Percentiles rank a stretch among this genome's conserved stretches.
Evolutionary conservation across 106 monocot genomes (phyloP).

Genomic region (Phalaenopsis equestris): DNA sequence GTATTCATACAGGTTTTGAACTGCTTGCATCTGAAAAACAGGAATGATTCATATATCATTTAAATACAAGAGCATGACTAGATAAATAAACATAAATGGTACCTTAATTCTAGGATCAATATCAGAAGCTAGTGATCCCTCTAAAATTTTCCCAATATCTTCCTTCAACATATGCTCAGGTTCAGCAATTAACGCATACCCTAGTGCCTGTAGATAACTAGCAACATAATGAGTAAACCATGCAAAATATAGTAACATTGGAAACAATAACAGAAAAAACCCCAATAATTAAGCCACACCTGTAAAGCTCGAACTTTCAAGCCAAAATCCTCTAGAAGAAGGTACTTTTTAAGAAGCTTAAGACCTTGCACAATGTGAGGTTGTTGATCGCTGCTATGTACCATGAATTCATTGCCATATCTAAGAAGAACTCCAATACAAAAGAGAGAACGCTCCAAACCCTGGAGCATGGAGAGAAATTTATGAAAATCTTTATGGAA

Average conservation of each 20-base stretch:
- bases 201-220: slow-evolving; percentile 59
- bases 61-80: slow-evolving; percentile 1
- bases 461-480: slow-evolving; percentile 39
- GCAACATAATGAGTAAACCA: not conserved
- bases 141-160: slow-evolving; percentile 68
- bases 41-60: slow-evolving; percentile 6
- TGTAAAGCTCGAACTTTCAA: slow-evolving; percentile 92
- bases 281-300: slow-evolving; percentile 22
- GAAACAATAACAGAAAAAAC: slow-evolving; percentile 1
- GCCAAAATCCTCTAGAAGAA: slow-evolving; percentile 70
- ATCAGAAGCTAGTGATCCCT: slow-evolving; percentile 59
- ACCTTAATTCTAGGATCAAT: slow-evolving; percentile 79
- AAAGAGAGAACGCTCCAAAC: slow-evolving; percentile 82
- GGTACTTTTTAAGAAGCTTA: slow-evolving; percentile 56
- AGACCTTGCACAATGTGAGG: slow-evolving; percentile 43
- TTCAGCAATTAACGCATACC: slow-evolving; percentile 74
- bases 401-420: slow-evolving; percentile 63
- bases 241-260: not conserved
- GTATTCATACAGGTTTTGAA: slow-evolving; percentile 92
- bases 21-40: slow-evolving; percentile 61
- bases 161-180: slow-evolving; percentile 89
- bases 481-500: not conserved
- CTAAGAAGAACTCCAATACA: slow-evolving; percentile 87
- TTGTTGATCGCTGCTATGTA: slow-evolving; percentile 26
- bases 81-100: not conserved